A percentile compares a stretch with the other conserved stretches of the same genome.
Evolutionary conservation across 2,329 filamentous ascomycete species (phyloP).

Genomic region (Amphichorda felina): DNA sequence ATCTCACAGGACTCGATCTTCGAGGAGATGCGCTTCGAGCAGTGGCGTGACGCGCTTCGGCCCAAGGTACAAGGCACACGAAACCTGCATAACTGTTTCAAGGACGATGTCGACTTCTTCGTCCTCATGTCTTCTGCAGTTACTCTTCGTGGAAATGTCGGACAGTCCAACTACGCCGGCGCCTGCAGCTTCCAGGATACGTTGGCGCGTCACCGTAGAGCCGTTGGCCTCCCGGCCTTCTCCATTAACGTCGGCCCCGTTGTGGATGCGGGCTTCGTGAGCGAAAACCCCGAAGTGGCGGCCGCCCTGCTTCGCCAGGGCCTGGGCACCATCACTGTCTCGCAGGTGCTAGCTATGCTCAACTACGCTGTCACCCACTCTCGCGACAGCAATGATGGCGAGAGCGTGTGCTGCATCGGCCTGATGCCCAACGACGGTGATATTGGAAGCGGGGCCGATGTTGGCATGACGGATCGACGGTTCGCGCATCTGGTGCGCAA

Average conservation of each 20-base stretch:
- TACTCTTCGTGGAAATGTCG: slow-evolving; percentile 16
- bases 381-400: too few species aligned
- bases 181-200: slow-evolving; percentile 20
- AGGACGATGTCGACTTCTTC: slow-evolving; percentile 17
- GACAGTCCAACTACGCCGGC: slow-evolving; percentile 18
- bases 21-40: slow-evolving; percentile 10
- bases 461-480: too few species aligned
- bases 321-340: not conserved
- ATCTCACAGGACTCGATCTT: slow-evolving; percentile 13
- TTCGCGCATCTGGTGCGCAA: too few species aligned
- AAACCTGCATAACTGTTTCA: slow-evolving; percentile 11
- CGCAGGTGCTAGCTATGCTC: not conserved
- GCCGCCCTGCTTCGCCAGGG: slow-evolving; percentile 2
- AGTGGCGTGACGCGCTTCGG: slow-evolving; percentile 10
- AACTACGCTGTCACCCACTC: not conserved
- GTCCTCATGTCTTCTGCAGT: slow-evolving; percentile 10
- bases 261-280: slow-evolving; percentile 22
- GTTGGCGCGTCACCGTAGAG: slow-evolving; percentile 15
- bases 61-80: slow-evolving; percentile 12
- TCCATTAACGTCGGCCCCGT: slow-evolving; percentile 20
- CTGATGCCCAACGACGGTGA: too few species aligned
- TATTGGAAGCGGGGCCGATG: too few species aligned
- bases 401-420: too few species aligned
- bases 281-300: slow-evolving; percentile 22
- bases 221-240: slow-evolving; percentile 12